Evolutionary conservation across 176 grass and related monocot species (phyloP).

Genomic region (Ensete ventricosum): DNA sequence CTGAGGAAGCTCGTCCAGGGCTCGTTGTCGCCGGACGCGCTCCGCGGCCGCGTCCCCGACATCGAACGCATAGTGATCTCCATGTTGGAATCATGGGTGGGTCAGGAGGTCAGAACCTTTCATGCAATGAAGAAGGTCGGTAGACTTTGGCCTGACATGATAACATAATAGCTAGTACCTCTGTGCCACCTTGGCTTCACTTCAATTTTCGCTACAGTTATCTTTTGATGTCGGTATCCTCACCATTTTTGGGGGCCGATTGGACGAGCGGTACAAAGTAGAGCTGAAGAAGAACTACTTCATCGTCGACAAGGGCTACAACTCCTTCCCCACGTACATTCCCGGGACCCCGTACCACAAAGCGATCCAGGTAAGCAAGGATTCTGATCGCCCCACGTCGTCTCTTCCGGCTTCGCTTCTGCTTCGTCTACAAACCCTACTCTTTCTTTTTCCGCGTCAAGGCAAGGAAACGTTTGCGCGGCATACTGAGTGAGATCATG

Average conservation of each 20-base stretch:
- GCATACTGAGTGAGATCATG: constrained; percentile 66
- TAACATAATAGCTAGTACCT: too few relatives aligned
- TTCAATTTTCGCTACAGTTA: constrained; percentile 28
- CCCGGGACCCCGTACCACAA: constrained; percentile 63
- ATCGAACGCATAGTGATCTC: constrained; percentile 42
- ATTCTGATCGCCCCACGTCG: too few relatives aligned
- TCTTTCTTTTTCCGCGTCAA: neutral
- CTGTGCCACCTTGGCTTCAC: neutral
- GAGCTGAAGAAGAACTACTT: constrained; percentile 62
- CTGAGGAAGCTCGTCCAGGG: constrained; percentile 54
- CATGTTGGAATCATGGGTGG: constrained; percentile 35
- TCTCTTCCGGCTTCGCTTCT: too few relatives aligned
- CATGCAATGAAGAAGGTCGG: constrained; percentile 62
- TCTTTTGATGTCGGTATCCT: constrained; percentile 77
- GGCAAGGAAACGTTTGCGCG: constrained; percentile 52
- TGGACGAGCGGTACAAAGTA: constrained; percentile 43
- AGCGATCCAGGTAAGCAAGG: constrained; percentile 49
- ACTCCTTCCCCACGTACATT: constrained; percentile 68
- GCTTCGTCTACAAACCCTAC: too few relatives aligned
- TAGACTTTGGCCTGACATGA: neutral
- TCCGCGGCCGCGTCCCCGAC: constrained; percentile 54
- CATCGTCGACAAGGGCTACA: constrained; percentile 92
- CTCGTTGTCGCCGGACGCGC: constrained; percentile 45
- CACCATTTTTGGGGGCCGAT: constrained; percentile 50
- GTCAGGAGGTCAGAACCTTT: constrained; percentile 30